Percentiles rank a stretch among this genome's conserved stretches.
phyloP scores from a whole-genome alignment of 169 alveolate species.

The Plasmodium cynomolgi region DNA sequence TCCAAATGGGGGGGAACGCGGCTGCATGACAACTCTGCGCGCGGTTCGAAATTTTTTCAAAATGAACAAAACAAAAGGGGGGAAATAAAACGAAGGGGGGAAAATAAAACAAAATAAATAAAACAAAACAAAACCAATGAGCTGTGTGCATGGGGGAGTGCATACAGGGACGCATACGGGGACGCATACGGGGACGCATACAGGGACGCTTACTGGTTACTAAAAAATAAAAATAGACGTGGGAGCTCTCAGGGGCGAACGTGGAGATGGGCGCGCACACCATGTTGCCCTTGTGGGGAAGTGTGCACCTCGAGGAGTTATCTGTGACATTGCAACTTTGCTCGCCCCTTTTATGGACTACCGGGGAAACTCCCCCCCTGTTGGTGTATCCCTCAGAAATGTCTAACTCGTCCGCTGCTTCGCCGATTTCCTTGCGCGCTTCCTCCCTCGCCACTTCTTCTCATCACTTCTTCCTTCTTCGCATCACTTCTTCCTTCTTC shows the following conservation, averaged over 20 bases:
- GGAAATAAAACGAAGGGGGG: neutral
- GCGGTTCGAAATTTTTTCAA: neutral
- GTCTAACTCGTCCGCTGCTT: neutral
- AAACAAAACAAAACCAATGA: neutral
- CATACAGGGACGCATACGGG: neutral
- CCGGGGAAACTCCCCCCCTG: neutral
- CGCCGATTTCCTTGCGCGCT: neutral
- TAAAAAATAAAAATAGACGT: neutral
- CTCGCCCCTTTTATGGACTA: neutral
- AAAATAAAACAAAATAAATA: neutral
- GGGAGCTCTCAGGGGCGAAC: neutral
- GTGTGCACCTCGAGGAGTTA: neutral
- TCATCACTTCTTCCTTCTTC: neutral
- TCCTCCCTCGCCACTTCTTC: neutral
- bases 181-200: neutral
- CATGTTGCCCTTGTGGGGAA: neutral
- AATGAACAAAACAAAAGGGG: neutral
- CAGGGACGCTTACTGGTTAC: neutral
- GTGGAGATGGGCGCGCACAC: neutral
- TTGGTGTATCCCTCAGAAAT: neutral
- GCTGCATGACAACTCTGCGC: neutral
- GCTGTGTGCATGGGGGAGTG: neutral
- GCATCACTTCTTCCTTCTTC: neutral
- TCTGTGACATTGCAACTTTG: neutral
- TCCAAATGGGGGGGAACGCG: neutral